A percentile compares a stretch with the other conserved stretches of the same genome.
Evolutionary conservation across 1,284 basidiomycete genomes (phyloP).

Genomic region (Anthracocystis panici-leucophaei): DNA sequence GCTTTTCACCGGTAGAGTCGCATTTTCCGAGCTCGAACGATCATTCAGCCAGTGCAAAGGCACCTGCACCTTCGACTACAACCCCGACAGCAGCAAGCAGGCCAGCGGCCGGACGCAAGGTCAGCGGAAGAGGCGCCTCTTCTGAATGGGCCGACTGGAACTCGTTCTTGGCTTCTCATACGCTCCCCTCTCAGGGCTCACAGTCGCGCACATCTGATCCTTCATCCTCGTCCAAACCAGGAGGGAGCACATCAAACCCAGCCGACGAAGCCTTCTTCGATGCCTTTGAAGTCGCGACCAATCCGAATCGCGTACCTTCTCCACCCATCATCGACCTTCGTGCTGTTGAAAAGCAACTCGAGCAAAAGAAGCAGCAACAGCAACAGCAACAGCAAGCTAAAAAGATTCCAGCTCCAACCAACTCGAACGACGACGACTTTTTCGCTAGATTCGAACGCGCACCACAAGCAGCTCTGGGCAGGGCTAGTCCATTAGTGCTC

Average conservation of each 20-base stretch:
- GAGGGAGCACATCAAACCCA: slow-evolving; percentile 20
- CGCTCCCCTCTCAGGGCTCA: slow-evolving; percentile 25
- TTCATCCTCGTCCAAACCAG: neutral
- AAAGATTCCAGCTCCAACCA: neutral
- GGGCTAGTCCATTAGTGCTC: slow-evolving; percentile 40
- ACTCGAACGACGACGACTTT: slow-evolving; percentile 49
- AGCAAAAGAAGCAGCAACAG: slow-evolving; percentile 37
- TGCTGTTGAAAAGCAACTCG: slow-evolving; percentile 59
- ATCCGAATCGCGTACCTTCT: slow-evolving; percentile 44
- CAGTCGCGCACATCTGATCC: slow-evolving; percentile 6
- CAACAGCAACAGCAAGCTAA: slow-evolving; percentile 9
- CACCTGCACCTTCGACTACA: neutral
- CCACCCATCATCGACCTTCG: slow-evolving; percentile 66
- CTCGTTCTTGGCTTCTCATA: slow-evolving; percentile 40
- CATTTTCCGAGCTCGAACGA: slow-evolving; percentile 5
- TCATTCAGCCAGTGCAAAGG: neutral
- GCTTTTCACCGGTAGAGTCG: slow-evolving; percentile 46
- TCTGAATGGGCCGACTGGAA: slow-evolving; percentile 49
- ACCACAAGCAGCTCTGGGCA: slow-evolving; percentile 39
- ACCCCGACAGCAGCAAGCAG: neutral
- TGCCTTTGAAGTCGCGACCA: slow-evolving; percentile 47
- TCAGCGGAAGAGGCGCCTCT: slow-evolving; percentile 32
- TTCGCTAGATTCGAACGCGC: slow-evolving; percentile 53
- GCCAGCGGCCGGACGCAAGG: slow-evolving; percentile 18
- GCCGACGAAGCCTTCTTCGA: slow-evolving; percentile 57